Evolutionary conservation across 768 basidiomycete species (phyloP), one percentile per base, ranked within the genome.

Genomic region (Cystofilobasidium macerans): DNA sequence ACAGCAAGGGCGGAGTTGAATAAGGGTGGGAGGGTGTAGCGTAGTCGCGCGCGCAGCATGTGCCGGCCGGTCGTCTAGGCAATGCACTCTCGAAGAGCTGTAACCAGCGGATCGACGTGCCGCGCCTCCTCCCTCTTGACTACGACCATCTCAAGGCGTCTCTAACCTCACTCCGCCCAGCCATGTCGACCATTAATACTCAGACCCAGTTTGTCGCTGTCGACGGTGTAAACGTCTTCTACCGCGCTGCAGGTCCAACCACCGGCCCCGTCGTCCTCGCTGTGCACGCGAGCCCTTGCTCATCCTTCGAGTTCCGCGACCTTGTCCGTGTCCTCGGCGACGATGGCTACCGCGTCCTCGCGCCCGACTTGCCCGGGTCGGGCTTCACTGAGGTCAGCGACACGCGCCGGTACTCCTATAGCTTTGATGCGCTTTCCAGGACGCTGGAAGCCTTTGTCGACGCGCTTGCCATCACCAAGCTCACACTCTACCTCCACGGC

Each of bases 311-410:
- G 61, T 83, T 77, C 71, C 78, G 81, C 14, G 74, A 80, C 69
- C 78, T 82, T 62, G 80, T 82, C 57, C 75, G 78, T 0, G 72
- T 71, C 45, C 75, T 82, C 16, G 76, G 79, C 5, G 43, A 70
- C 24, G 73, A 76, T n/a, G n/a, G n/a, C 43, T 81, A 80, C 74
- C 78, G 75, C 36, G 76, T 81, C 40, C 70, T 80, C 65, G 81
- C 81, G 0, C 81, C 82, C n/a, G 82, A 82, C 68, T 71, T 82
- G 8, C 80, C 81, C 0, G 81, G 79, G 0, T 83, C 79, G 69
- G 81, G 82, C 8, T 80, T 81, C 71, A 82, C 82, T 28, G 73
- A 69, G 22, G 77, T 79, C 20, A 78, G 80, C 2, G 72, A 71
- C 7, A 9, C 11, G 13, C 42, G 42, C 42, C 16, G 7, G 42